A percentile compares a stretch with the other conserved stretches of the same genome.
Conservation (phyloP, 371 early-diverging fungal genomes). For the Massospora cicadina region DNA sequence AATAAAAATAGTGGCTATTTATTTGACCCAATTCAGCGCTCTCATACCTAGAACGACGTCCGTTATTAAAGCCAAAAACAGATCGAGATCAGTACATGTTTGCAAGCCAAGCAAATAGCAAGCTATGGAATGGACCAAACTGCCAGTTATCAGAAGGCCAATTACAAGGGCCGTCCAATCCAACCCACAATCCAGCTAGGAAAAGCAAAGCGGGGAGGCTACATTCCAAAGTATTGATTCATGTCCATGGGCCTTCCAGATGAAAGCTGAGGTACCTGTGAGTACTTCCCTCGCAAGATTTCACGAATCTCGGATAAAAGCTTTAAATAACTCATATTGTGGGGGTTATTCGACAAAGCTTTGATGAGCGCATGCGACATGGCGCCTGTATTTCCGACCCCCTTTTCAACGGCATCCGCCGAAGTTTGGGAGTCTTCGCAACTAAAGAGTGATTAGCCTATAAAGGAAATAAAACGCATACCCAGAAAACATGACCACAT, state of each 20-base stretch:
- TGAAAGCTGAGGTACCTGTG: constrained; percentile 66
- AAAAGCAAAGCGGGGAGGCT: too few species aligned
- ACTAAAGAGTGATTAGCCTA: constrained; percentile 12
- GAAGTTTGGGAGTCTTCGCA: constrained; percentile 85
- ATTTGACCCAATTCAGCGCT: too few species aligned
- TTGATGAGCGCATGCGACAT: constrained; percentile 70
- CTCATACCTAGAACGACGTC: too few species aligned
- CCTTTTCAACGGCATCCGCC: constrained; percentile 54
- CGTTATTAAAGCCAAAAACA: too few species aligned
- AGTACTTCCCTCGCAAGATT: constrained; percentile 45
- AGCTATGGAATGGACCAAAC: too few species aligned
- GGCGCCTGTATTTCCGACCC: constrained; percentile 56
- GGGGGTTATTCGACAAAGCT: constrained; percentile 38
- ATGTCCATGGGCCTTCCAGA: constrained; percentile 67
- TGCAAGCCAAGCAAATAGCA: too few species aligned
- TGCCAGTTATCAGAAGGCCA: too few species aligned
- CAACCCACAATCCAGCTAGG: too few species aligned
- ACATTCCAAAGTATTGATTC: constrained; percentile 40
- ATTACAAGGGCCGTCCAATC: too few species aligned
- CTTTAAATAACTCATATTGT: constrained; percentile 44
- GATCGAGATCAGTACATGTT: too few species aligned
- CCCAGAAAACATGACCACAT: constrained; percentile 62
- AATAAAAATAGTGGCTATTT: too few species aligned
- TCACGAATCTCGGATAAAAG: constrained; percentile 46
- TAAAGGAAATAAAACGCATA: neutral